Conservation (phyloP, 2,329 filamentous ascomycete genomes). For the Colletotrichum kahawae region DNA sequence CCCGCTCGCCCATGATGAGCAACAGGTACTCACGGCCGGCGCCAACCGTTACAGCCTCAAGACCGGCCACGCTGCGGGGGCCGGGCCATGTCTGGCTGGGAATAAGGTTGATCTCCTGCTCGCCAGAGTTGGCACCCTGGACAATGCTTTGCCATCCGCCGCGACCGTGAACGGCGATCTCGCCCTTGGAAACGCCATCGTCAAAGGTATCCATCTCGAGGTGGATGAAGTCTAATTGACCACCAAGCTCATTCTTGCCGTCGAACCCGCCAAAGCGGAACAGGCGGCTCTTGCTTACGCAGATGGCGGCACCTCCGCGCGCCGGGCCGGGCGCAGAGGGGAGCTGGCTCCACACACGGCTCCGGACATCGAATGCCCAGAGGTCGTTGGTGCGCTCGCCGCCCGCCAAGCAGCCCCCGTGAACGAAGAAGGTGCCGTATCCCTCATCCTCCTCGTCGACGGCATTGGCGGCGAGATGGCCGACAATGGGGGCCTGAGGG, state of each 20-base stretch:
- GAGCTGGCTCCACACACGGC: constrained; percentile 70
- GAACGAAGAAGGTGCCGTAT: constrained; percentile 73
- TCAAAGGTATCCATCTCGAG: constrained; percentile 62
- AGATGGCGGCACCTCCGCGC: constrained; percentile 72
- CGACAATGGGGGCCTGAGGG: constrained; percentile 64
- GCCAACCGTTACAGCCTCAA: constrained; percentile 62
- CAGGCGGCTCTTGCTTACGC: constrained; percentile 66
- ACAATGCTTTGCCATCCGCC: constrained; percentile 60
- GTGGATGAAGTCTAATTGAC: constrained; percentile 70
- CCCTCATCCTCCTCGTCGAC: constrained; percentile 66
- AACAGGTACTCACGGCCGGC: constrained; percentile 67
- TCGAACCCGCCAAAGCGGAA: constrained; percentile 86
- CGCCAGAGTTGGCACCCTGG: constrained; percentile 35
- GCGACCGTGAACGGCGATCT: constrained; percentile 55
- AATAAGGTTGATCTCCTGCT: constrained; percentile 40
- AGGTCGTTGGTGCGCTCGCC: constrained; percentile 70
- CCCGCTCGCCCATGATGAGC: constrained; percentile 63
- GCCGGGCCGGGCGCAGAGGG: constrained; percentile 69
- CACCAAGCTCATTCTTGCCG: constrained; percentile 72
- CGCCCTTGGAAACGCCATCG: constrained; percentile 51
- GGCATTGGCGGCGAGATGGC: constrained; percentile 60
- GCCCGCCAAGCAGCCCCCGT: constrained; percentile 73
- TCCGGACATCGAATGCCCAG: constrained; percentile 77
- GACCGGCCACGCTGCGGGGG: constrained; percentile 55
- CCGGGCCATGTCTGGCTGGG: constrained; percentile 52